These are phyloP conservation scores for Lipomyces anomalus DNA, from an alignment of 805 yeast genomes.

Conservation along the genomic window DNA sequence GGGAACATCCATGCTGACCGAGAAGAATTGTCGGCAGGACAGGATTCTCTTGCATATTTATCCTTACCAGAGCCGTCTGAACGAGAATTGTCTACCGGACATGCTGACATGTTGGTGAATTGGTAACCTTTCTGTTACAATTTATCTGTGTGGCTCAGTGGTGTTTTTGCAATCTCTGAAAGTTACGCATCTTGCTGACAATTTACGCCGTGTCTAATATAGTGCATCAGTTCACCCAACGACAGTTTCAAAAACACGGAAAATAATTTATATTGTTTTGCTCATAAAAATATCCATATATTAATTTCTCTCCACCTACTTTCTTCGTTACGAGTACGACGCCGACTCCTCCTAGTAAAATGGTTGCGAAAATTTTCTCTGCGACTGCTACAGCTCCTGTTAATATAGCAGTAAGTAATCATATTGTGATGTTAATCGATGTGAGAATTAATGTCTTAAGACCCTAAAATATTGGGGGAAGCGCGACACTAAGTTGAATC, in stretches of 20 bases:
- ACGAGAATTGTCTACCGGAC: too few relatives aligned
- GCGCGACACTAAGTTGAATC: constrained; percentile 77
- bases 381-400: constrained; percentile 96
- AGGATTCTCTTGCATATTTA: too few relatives aligned
- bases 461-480: constrained; percentile 99
- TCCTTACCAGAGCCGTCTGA: too few relatives aligned
- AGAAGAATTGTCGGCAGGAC: too few relatives aligned
- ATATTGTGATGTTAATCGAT: too few relatives aligned
- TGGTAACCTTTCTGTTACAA: too few relatives aligned
- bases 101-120: too few relatives aligned
- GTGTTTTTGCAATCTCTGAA: not conserved
- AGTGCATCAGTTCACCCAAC: not conserved
- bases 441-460: too few relatives aligned
- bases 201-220: not conserved
- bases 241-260: constrained; percentile 24
- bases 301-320: not conserved
- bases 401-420: constrained; percentile 76
- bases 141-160: too few relatives aligned
- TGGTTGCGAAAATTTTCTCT: constrained; percentile 38
- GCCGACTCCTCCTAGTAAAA: not conserved
- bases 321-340: too few relatives aligned
- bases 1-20: not conserved
- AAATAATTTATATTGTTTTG: constrained; percentile 1
- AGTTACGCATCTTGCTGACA: not conserved
- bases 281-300: constrained; percentile 2